Evolutionary conservation across 257 asterid genomes (phyloP).

Genomic region (Salvia splendens): DNA sequence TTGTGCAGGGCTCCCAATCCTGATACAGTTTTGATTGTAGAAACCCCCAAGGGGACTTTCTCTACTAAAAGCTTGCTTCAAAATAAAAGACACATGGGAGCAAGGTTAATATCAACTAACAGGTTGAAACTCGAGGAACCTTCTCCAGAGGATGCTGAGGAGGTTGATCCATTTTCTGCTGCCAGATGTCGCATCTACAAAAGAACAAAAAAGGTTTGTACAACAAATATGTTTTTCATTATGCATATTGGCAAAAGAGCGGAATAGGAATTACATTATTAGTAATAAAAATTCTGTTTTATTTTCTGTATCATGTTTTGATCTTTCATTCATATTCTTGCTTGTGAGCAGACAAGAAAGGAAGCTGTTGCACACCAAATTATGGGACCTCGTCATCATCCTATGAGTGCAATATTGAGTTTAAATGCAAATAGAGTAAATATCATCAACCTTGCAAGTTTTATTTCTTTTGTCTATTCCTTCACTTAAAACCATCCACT

Average conservation of each 20-base stretch:
- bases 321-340: slow-evolving; percentile 27
- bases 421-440: slow-evolving; percentile 64
- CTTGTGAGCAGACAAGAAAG: slow-evolving; percentile 53
- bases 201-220: slow-evolving; percentile 61
- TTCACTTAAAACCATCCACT: slow-evolving; percentile 24
- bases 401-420: slow-evolving; percentile 52
- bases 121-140: slow-evolving; percentile 68
- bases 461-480: slow-evolving; percentile 9
- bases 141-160: slow-evolving; percentile 54
- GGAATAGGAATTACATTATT: background rate
- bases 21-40: slow-evolving; percentile 84
- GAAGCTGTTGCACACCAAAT: slow-evolving; percentile 75
- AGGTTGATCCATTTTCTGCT: slow-evolving; percentile 76
- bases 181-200: slow-evolving; percentile 73
- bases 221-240: background rate
- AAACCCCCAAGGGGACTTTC: slow-evolving; percentile 83
- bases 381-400: slow-evolving; percentile 78
- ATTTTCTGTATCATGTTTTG: slow-evolving; percentile 21
- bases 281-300: background rate
- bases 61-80: slow-evolving; percentile 79
- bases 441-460: slow-evolving; percentile 22
- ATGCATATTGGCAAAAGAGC: background rate
- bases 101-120: slow-evolving; percentile 82
- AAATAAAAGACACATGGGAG: slow-evolving; percentile 67
- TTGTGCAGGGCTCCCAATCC: slow-evolving; percentile 81